Conservation (phyloP, 371 early-diverging fungal genomes). For the Batrachochytrium dendrobatidis region DNA sequence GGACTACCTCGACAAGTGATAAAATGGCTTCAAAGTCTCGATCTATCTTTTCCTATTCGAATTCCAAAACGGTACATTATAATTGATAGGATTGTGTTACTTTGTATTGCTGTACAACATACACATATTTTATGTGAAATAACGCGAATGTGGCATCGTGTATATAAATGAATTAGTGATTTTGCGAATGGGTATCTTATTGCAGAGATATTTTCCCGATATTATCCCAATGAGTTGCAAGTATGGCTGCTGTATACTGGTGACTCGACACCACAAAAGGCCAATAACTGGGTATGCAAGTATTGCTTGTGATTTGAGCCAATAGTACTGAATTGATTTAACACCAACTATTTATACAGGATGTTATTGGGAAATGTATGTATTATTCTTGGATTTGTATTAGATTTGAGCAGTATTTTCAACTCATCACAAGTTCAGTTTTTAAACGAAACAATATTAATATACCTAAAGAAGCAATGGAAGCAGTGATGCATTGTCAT, state of each 20-base stretch:
- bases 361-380: slow-evolving; percentile 26
- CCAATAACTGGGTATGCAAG: slow-evolving; percentile 30
- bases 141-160: background rate
- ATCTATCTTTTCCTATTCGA: slow-evolving; percentile 20
- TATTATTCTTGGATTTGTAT: background rate
- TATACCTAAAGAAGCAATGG: slow-evolving; percentile 29
- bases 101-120: background rate
- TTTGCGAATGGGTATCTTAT: slow-evolving; percentile 36
- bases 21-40: slow-evolving; percentile 36
- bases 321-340: background rate
- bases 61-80: slow-evolving; percentile 34
- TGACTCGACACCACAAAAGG: slow-evolving; percentile 16
- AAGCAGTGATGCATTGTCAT: slow-evolving; percentile 33
- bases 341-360: background rate
- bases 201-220: slow-evolving; percentile 35
- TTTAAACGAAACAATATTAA: slow-evolving; percentile 23
- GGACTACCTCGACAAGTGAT: slow-evolving; percentile 32
- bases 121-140: background rate
- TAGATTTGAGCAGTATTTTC: background rate
- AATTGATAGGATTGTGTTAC: background rate
- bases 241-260: slow-evolving; percentile 26
- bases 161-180: slow-evolving; percentile 18
- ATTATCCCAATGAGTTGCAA: slow-evolving; percentile 27
- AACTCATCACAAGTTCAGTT: slow-evolving; percentile 12
- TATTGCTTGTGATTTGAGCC: background rate